Base-by-base conservation (phyloP, 2,329 filamentous ascomycete genomes). In the Alternaria infectoria region DNA sequence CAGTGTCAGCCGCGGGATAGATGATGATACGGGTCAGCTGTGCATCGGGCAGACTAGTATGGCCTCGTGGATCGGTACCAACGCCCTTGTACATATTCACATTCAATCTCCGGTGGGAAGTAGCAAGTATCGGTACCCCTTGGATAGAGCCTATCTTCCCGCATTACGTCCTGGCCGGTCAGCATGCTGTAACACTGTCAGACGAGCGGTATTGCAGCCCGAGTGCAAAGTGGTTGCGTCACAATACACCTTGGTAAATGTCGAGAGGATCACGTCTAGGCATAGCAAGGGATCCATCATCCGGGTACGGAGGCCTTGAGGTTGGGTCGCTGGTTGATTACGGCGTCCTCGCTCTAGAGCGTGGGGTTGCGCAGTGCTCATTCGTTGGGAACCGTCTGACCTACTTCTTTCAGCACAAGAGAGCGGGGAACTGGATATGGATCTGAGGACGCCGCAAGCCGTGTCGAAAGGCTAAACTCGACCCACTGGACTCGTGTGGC, bases 391-490 rank as follows among this genome's bases (percentile, higher is more conserved):
- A 55, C 69, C 68, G 71, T 73, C 67, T 69, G 66, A 73, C 71
- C 72, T 74, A 67, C 72, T 72, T 68, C 54, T 68, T 69, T 62
- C 50, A 68, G 69, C 59, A 30, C 32, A 45, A 55, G 44, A 47
- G 54, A 54, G 61, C 56, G 58, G 65, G 57, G 56, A 63, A 58
- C 40, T 51, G 44, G 51, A 56, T 59, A 61, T 61, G 60, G 46
- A 57, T 61, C 46, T 60, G 40, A 63, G 57, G 59, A 66, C 47
- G 61, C 61, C 56, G 64, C 67, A 66, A 46, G 64, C 62, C 57
- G 64, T 69, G 65, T 57, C 66, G 69, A 69, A 63, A 65, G 70
- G 69, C 75, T 76, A 77, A 76, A 71, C 64, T 67, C 69, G 61
- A 69, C 55, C 49, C 56, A 54, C 54, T 43, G 54, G 49, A 49